Conservation (phyloP, 352 stramenopile species). For the Globisporangium paddicum region DNA sequence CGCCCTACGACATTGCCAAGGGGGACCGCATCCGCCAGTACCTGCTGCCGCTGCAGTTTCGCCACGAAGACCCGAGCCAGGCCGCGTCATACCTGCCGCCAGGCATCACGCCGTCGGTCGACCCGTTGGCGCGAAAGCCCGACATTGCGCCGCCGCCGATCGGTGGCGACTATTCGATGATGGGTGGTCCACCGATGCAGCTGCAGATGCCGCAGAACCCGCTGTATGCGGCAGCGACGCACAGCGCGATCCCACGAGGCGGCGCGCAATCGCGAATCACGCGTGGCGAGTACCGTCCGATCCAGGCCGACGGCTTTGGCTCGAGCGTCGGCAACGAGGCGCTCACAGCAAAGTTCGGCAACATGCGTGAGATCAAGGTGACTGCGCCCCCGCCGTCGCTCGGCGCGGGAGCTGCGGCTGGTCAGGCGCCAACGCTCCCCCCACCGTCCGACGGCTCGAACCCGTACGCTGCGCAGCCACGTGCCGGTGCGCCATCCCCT, state of each 20-base stretch:
- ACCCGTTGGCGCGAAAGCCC: conserved; percentile 54
- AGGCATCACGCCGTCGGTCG: conserved; percentile 70
- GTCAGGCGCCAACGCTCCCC: conserved; percentile 14
- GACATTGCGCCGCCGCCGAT: conserved; percentile 64
- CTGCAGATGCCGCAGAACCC: conserved; percentile 37
- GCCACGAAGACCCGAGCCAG: conserved; percentile 72
- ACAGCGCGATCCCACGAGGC: conserved; percentile 72
- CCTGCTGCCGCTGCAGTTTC: conserved; percentile 84
- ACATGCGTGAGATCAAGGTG: conserved; percentile 76
- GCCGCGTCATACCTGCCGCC: conserved; percentile 56
- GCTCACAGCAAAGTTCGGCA: conserved; percentile 88
- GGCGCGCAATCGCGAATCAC: conserved; percentile 45
- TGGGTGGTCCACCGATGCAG: conserved; percentile 15
- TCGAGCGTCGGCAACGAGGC: conserved; percentile 86
- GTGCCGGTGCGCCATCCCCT: conserved; percentile 14
- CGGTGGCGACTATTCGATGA: conserved; percentile 42
- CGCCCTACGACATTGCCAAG: conserved; percentile 81
- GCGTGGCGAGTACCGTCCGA: conserved; percentile 72
- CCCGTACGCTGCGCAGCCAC: conserved; percentile 49
- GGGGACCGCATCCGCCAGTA: conserved; percentile 84
- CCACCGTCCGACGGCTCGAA: conserved; percentile 31
- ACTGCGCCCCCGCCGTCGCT: conserved; percentile 62
- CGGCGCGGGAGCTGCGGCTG: neutral
- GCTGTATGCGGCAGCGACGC: conserved; percentile 70
- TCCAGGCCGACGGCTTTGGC: conserved; percentile 87